These are phyloP conservation scores for Podila verticillata DNA, from an alignment of 192 early-diverging fungal species.

Conservation along the genomic window DNA sequence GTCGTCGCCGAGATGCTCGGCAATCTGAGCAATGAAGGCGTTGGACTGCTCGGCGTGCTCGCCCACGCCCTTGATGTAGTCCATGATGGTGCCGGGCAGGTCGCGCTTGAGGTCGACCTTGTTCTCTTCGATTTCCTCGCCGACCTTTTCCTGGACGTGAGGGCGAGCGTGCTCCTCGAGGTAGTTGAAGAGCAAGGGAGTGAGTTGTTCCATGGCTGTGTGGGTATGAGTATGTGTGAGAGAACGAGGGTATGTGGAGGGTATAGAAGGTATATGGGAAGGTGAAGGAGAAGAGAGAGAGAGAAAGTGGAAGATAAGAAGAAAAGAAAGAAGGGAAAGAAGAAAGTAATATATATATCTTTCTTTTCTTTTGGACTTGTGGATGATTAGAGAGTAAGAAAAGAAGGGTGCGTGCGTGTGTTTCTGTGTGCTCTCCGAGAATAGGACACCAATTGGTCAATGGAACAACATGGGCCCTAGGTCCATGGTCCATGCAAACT, in stretches of 20 bases:
- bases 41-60: neutral
- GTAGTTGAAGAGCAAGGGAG: slow-evolving; percentile 32
- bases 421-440: too few relatives aligned
- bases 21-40: slow-evolving; percentile 24
- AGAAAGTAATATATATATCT: neutral
- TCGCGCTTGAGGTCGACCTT: slow-evolving; percentile 49
- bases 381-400: neutral
- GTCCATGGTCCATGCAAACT: neutral
- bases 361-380: slow-evolving; percentile 4
- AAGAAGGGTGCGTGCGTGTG: too few relatives aligned
- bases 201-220: slow-evolving; percentile 26
- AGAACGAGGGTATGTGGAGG: neutral
- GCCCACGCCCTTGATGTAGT: slow-evolving; percentile 15
- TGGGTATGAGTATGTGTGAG: neutral
- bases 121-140: slow-evolving; percentile 42
- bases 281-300: slow-evolving; percentile 10
- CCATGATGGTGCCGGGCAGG: slow-evolving; percentile 28
- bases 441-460: too few relatives aligned
- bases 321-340: slow-evolving; percentile 13
- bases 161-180: slow-evolving; percentile 44
- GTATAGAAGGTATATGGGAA: neutral
- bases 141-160: slow-evolving; percentile 38
- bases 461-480: too few relatives aligned
- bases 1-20: slow-evolving; percentile 23
- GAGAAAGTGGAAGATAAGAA: slow-evolving; percentile 18